phyloP scores from a whole-genome alignment of 176 grass and related monocot species.

The Canna indica region DNA sequence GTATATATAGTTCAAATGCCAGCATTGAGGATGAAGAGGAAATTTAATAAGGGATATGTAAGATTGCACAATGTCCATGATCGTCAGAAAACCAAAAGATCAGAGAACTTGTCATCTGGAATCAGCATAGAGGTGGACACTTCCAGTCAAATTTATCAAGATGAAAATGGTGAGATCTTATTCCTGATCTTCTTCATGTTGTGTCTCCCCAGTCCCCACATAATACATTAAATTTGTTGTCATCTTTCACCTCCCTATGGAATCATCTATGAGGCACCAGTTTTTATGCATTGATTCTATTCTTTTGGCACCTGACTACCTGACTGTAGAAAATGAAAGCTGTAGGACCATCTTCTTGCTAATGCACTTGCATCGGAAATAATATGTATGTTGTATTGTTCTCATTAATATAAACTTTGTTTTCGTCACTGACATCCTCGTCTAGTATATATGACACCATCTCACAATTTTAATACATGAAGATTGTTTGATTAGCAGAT shows the following conservation, averaged over 20 bases:
- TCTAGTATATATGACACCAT: too few species aligned
- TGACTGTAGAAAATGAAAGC: neutral
- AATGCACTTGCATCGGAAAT: neutral
- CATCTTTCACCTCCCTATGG: neutral
- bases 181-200: neutral
- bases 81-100: slow-evolving; percentile 34
- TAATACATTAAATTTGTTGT: neutral
- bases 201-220: neutral
- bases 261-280: neutral
- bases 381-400: neutral
- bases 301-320: neutral
- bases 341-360: too few species aligned
- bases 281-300: neutral
- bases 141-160: slow-evolving; percentile 25
- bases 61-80: slow-evolving; percentile 37
- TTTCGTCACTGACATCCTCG: neutral
- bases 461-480: neutral
- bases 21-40: slow-evolving; percentile 67
- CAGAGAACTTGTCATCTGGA: slow-evolving; percentile 28
- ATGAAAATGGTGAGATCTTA: slow-evolving; percentile 45
- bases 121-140: slow-evolving; percentile 20
- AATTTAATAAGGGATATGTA: slow-evolving; percentile 50
- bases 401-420: neutral
- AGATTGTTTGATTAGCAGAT: neutral
- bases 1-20: slow-evolving; percentile 59